These are phyloP conservation scores for Cornus florida DNA, from an alignment of 148 eudicot genomes.

Conservation along the genomic window DNA sequence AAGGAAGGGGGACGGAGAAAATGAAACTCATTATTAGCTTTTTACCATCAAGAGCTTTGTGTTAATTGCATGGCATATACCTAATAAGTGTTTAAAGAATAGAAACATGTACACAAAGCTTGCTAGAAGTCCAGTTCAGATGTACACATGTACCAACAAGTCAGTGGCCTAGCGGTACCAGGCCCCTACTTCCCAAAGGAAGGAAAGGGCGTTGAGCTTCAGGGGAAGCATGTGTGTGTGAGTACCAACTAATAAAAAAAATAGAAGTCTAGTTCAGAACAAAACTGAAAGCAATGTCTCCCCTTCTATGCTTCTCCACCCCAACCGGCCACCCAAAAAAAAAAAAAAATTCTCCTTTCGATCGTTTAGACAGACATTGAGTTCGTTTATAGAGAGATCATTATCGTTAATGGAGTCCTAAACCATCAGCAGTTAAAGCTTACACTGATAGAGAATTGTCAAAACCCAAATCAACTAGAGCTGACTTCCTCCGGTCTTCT, in stretches of 20 bases:
- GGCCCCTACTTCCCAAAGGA: too few species aligned
- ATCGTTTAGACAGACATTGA: background rate
- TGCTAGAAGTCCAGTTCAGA: background rate
- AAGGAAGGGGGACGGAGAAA: too few species aligned
- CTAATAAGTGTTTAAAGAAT: background rate
- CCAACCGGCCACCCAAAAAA: background rate
- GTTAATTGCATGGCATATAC: background rate
- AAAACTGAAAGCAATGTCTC: background rate
- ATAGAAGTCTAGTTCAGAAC: background rate
- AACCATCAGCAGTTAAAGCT: background rate
- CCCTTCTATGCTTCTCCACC: background rate
- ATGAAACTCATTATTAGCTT: background rate
- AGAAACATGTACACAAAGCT: background rate
- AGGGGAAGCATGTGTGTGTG: too few species aligned
- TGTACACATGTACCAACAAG: too few species aligned
- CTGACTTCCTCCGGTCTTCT: too few species aligned
- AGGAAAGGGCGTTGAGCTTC: too few species aligned
- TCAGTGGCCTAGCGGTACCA: too few species aligned
- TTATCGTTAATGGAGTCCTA: background rate
- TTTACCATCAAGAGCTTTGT: background rate
- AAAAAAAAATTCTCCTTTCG: background rate
- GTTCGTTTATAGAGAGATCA: background rate
- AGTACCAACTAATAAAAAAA: too few species aligned
- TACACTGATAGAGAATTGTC: background rate
- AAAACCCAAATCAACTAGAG: too few species aligned